Evolutionary conservation across 805 yeast genomes (phyloP), one percentile per base, ranked within the genome.

Genomic region (Saccharomyces cerevisiae): DNA sequence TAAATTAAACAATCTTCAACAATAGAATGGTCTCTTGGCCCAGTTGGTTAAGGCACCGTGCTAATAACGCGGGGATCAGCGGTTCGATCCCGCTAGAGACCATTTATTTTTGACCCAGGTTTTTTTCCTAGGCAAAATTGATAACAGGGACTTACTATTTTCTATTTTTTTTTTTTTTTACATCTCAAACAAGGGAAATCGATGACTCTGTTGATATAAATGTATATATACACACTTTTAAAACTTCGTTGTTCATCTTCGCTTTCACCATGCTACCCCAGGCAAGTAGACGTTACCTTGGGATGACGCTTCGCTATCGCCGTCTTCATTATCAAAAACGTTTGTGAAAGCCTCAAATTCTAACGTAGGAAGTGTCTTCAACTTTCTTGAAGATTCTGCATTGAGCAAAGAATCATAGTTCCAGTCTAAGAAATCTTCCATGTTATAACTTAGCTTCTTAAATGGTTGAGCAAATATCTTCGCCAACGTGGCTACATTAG

Each of bases 401-500:
- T 79, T 83, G 55, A 85, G 61, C 52, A 87, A 68, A 61, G 86
- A 74, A 36, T 78, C 75, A 67, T 91, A 94, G 54, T 85, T 83
- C 89, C 96, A 92, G 69, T 91, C 96, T 63, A 94, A 72, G 74
- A 94, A 94, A 67, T 94, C 98, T 68, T 94, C 99, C 77, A 94
- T 76, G 68, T 87, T 87, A 69, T 94, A 94, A 61, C 81, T 80
- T 54, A 86, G 83, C 68, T 94, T 94, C 65, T 84, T 81, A 73
- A 90, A 92, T 2, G 97, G 97, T 70, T 94, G 97, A 21, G 83
- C 78, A 66, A 88, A 87, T 30, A 94, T 87, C 66, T 83, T 85
- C 17, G 97, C 97, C 61, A 94, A 75, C 0, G 97, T 86, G 1
- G 97, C 92, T 11, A 94, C 89, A 64, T 94, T 94, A 14, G 98